Conservation (phyloP, 148 eudicot species). For the Rhododendron vialii region DNA sequence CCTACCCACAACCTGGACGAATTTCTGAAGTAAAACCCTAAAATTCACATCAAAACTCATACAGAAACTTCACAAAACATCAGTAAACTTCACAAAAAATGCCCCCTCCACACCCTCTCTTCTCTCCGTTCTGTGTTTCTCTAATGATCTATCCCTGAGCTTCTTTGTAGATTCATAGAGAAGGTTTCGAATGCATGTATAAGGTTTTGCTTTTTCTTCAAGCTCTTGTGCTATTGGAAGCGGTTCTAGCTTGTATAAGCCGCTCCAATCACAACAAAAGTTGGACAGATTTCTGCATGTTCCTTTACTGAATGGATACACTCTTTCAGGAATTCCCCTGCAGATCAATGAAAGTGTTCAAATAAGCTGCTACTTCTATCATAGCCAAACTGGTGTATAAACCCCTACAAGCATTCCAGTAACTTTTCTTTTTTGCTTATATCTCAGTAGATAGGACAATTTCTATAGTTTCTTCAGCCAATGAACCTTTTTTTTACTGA, state of each 20-base stretch:
- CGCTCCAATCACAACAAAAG: conserved; percentile 58
- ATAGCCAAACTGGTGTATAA: neutral
- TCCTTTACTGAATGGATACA: conserved; percentile 87
- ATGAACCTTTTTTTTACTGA: neutral
- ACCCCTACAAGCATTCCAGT: neutral
- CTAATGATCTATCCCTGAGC: too few relatives aligned
- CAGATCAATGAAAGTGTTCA: conserved; percentile 20
- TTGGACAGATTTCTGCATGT: conserved; percentile 63
- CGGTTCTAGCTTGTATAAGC: conserved; percentile 55
- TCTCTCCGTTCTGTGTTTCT: too few relatives aligned
- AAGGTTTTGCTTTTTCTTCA: conserved; percentile 62
- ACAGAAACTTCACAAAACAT: too few relatives aligned
- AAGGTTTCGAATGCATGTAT: conserved; percentile 27
- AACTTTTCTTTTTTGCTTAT: neutral
- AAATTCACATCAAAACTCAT: too few relatives aligned
- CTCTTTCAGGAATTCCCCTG: conserved; percentile 82
- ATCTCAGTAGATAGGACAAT: neutral
- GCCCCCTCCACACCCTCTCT: too few relatives aligned
- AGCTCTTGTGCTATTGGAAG: conserved; percentile 72
- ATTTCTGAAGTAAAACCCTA: too few relatives aligned
- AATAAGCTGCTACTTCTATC: neutral
- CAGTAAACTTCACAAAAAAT: too few relatives aligned
- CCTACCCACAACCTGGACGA: too few relatives aligned
- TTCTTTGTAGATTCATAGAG: too few relatives aligned
- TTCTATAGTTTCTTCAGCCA: neutral